These are phyloP conservation scores for Anisodus tanguticus DNA, from an alignment of 257 asterid species.

Conservation along the genomic window DNA sequence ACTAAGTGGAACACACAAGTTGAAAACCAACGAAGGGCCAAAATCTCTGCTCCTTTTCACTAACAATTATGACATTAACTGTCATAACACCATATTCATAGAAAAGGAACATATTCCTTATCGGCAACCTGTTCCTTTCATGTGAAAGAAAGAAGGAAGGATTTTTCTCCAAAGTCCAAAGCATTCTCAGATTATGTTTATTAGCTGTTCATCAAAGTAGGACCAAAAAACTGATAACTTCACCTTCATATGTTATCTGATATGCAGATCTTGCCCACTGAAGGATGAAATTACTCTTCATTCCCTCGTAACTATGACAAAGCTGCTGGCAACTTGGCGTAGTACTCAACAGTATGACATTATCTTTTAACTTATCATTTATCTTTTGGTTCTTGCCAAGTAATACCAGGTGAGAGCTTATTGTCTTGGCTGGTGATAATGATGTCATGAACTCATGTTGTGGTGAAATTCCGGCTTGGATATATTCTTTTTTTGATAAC, in stretches of 20 bases:
- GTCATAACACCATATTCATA: background rate
- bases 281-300: background rate
- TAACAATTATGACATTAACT: background rate
- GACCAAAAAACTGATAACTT: background rate
- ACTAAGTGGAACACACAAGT: background rate
- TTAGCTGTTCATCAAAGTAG: background rate
- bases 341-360: background rate
- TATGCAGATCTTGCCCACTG: background rate
- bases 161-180: background rate
- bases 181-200: background rate
- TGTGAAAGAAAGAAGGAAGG: background rate
- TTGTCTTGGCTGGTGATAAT: conserved; percentile 4
- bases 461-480: background rate
- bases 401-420: background rate
- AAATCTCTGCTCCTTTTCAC: background rate
- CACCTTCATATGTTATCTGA: background rate
- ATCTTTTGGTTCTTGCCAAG: background rate
- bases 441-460: background rate
- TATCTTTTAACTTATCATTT: background rate
- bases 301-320: background rate
- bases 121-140: no score
- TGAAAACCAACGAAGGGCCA: background rate
- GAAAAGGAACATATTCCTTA: background rate
- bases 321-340: background rate
- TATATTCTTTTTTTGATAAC: background rate